These are phyloP conservation scores for Salix arbutifolia DNA, from an alignment of 345 rosid species.

Conservation along the genomic window DNA sequence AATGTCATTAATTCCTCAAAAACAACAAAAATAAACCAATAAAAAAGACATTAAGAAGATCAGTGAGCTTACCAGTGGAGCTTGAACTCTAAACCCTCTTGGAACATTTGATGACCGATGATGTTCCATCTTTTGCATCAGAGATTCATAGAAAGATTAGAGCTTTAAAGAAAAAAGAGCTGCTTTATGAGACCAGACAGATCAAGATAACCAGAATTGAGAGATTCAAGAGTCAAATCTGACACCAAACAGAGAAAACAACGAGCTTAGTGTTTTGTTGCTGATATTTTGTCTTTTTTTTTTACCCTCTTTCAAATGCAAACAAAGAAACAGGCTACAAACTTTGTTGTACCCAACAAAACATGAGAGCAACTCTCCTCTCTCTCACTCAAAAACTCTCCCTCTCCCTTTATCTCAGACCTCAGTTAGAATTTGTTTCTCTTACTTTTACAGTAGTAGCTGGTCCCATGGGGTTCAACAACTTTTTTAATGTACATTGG, in stretches of 20 bases:
- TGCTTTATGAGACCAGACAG: slow-evolving; percentile 2
- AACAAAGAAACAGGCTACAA: slow-evolving; percentile 4
- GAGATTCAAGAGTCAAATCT: background rate
- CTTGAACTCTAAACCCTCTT: slow-evolving; percentile 20
- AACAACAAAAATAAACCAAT: background rate
- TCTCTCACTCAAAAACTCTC: background rate
- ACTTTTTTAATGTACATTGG: background rate
- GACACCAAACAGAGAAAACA: background rate
- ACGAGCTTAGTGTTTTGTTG: background rate
- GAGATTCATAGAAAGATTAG: slow-evolving; percentile 9
- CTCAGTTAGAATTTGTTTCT: background rate
- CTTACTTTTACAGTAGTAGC: background rate
- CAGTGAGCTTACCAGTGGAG: slow-evolving; percentile 15
- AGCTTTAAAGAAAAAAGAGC: background rate
- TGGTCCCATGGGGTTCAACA: slow-evolving; percentile 14
- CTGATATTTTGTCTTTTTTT: background rate
- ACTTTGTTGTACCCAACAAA: background rate
- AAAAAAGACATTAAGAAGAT: slow-evolving; percentile 3
- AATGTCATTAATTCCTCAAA: background rate
- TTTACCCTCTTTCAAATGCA: background rate
- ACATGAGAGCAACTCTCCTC: background rate
- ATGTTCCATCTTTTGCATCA: slow-evolving; percentile 11
- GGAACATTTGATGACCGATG: slow-evolving; percentile 9
- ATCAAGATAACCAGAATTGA: slow-evolving; percentile 1
- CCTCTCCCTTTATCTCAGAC: background rate